Evolutionary conservation across 2,329 filamentous ascomycete genomes (phyloP), one percentile per base, ranked within the genome.

Genomic region (Fusarium sp.): DNA sequence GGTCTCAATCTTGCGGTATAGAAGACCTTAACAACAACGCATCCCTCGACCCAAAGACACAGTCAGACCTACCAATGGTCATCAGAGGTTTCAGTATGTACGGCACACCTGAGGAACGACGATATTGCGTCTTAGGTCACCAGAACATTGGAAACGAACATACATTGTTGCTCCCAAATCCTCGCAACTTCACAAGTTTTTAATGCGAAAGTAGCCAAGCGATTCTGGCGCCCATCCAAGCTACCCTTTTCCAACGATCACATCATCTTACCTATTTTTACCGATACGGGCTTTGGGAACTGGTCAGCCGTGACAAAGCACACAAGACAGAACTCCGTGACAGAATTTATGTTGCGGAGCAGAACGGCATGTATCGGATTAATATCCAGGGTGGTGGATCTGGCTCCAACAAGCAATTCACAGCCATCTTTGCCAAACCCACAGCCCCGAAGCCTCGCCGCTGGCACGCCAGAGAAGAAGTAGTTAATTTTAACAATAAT

Each of bases 171-270:
- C 36, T 11, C 36, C 17, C 7, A 34, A 11, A 22, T 20, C 18
- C 26, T 17, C 6, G 42, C 13, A 14, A 66, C 26, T 66, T 62
- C 15, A 15, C 24, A 1, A 31, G 22, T 13, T 6, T 54, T 59
- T 5, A 14, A n/a, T 5, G 45, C 46, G 6, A 43, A 66, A 7
- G 67, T 55, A 8, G 13, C 50, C 7, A 68, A 71, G 28, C 70
- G 66, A 13, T 67, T 71, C 39, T 68, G 71, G 54, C 58, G 53
- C 1, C 64, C 67, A 7, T 22, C 42, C 7, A 65, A 52, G 17
- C 50, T 69, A 2, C 69, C 50, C 28, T 34, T 69, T 5, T 71
- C 70, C 6, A 65, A 72, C 18, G 60, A 72, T 22, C 56, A 66
- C 18, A 45, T 62, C 6, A 51, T 73, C 18, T 61, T 67, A 6